Evolutionary conservation across 148 eudicot genomes (phyloP).

Genomic region (Fagopyrum tataricum): DNA sequence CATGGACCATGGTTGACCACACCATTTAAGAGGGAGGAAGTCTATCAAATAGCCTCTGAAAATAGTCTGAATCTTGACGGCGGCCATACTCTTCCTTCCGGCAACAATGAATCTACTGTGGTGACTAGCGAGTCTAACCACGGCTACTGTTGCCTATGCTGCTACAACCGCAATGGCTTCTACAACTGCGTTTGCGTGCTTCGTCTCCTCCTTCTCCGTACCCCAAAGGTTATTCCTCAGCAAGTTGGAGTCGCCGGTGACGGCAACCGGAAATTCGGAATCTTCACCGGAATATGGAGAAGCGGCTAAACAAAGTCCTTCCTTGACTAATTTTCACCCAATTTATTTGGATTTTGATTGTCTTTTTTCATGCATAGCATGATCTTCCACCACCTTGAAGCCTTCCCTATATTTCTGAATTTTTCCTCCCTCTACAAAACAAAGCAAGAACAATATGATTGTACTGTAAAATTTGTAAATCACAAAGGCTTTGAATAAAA

Average conservation of each 20-base stretch:
- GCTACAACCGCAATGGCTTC: conserved; percentile 88
- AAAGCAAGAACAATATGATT: no score
- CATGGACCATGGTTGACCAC: conserved; percentile 2
- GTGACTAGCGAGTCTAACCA: conserved; percentile 69
- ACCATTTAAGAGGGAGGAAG: neutral
- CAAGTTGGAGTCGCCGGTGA: conserved; percentile 34
- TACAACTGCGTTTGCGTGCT: conserved; percentile 90
- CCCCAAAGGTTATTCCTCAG: conserved; percentile 37
- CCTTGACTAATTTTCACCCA: conserved; percentile 21
- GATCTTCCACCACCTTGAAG: conserved; percentile 71
- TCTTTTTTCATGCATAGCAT: conserved; percentile 72
- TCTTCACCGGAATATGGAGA: conserved; percentile 19
- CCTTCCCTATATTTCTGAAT: conserved; percentile 79
- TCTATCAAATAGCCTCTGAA: conserved; percentile 81
- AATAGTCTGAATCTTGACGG: conserved; percentile 62
- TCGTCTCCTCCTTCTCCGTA: conserved; percentile 58
- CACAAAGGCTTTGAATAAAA: no score
- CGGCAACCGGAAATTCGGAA: conserved; percentile 12
- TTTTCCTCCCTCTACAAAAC: no score
- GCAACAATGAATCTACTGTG: conserved; percentile 34
- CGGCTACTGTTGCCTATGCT: conserved; percentile 90
- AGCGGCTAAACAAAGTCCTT: conserved; percentile 17
- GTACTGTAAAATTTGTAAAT: no score
- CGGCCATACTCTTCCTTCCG: conserved; percentile 57
- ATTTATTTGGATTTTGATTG: conserved; percentile 29